A percentile compares a stretch with the other conserved stretches of the same genome.
phyloP scores from a whole-genome alignment of 306 rosid species.

The Luffa aegyptiaca region DNA sequence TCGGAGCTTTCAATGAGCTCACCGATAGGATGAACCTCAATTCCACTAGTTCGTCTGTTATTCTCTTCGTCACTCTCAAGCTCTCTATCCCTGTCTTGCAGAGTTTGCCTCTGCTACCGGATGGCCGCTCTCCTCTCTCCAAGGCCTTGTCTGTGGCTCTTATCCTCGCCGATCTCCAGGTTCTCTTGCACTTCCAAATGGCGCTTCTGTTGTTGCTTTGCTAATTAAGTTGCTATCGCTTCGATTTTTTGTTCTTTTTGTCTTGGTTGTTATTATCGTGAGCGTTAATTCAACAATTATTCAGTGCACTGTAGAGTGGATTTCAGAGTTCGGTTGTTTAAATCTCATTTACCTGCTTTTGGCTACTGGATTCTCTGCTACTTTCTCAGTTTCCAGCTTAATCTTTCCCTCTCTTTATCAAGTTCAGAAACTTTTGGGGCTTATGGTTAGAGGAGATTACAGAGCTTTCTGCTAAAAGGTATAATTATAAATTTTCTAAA shows the following conservation, averaged over 20 bases:
- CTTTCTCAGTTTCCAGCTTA: neutral
- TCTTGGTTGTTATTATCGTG: neutral
- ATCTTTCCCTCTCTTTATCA: neutral
- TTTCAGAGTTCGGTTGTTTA: neutral
- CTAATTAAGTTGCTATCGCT: neutral
- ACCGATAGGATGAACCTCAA: slow-evolving; percentile 55
- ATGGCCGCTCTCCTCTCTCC: slow-evolving; percentile 79
- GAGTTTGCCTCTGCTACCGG: slow-evolving; percentile 41
- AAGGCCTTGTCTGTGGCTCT: slow-evolving; percentile 65
- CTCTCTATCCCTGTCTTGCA: slow-evolving; percentile 67
- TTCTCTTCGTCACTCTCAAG: slow-evolving; percentile 71
- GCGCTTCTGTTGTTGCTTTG: neutral
- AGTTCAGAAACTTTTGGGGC: neutral
- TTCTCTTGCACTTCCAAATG: neutral
- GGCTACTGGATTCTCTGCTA: neutral
- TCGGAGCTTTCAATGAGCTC: slow-evolving; percentile 76
- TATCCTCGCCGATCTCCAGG: slow-evolving; percentile 80
- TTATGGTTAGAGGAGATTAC: neutral
- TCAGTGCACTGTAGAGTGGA: neutral
- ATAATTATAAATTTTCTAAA: neutral
- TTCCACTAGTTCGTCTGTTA: slow-evolving; percentile 46
- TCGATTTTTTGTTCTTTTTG: neutral
- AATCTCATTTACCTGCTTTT: neutral
- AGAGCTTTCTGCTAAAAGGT: neutral
- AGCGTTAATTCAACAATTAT: neutral